A percentile compares a stretch with the other conserved stretches of the same genome.
phyloP scores from a whole-genome alignment of 176 grass and related monocot genomes.

The Zea mays region Zm-B73-REFERENCE-NAM-5.0 NC_050102.1:164373501-164374000 shows the following conservation, averaged over 20 bases:
- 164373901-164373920: not conserved
- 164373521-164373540: not conserved
- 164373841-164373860: not conserved
- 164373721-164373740: constrained; percentile 77
- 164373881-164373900: not conserved
- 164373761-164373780: not conserved
- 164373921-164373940: not conserved
- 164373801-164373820: constrained; percentile 31
- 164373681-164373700: constrained; percentile 76
- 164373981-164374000: constrained; percentile 22
- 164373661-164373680: constrained; percentile 89
- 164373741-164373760: constrained; percentile 14
- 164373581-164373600: constrained; percentile 87
- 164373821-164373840: not conserved
- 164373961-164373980: constrained; percentile 20
- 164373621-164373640: constrained; percentile 67
- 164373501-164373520: not conserved
- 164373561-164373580: constrained; percentile 79
- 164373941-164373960: not conserved
- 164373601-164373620: constrained; percentile 72
- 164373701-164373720: constrained; percentile 84
- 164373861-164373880: not conserved
- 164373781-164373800: not conserved
- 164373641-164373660: constrained; percentile 88
- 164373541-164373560: not conserved